Evolutionary conservation across 495 filamentous ascomycete genomes (phyloP), one percentile per base, ranked within the genome.

Genomic region (Alectoria sarmentosa): DNA sequence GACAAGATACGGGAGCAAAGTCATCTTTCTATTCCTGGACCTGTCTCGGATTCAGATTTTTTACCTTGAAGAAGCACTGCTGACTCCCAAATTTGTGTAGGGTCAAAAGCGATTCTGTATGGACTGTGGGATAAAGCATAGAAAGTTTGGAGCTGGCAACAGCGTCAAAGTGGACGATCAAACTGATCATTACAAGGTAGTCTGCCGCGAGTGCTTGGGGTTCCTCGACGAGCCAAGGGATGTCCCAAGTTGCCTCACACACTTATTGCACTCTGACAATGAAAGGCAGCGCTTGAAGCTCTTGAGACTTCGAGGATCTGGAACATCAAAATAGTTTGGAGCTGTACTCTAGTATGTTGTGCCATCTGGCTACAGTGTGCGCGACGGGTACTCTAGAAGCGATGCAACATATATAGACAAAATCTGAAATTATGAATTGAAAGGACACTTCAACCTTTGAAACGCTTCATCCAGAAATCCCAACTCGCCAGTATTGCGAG

Each of bases 101-200:
- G n/a, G 39, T 37, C 60, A 54, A 4, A 48, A 19, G 2, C 26
- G 60, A 30, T 62, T 52, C 34, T 52, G 60, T 17, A 54, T 62
- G 60, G 32, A 15, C 4, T 49, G 44, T 62, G 44, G 42, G 5
- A 54, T 62, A 19, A 52, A 30, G 30, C 44, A 62, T 14, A 11
- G 44, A n/a, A 62, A 36, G n/a, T 62, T 52, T 36, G 26, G 60
- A 48, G 26, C 26, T 19, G 60, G 60, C 17, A 62, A 62, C 14
- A 36, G 46, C 30, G 14, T 52, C 15, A 62, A 23, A 23, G 19
- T 49, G 30, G 60, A 62, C 23, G 46, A 52, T 36, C 26, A 34
- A 49, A 30, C 3, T 17, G 60, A 62, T 34, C 30, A 62, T 15
- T 52, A 62, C 42, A 26, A 52, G 30, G n/a, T 36, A 30, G 60